phyloP scores from a whole-genome alignment of 2,329 filamentous ascomycete genomes.

The Colletotrichum gloeosporioides region DNA sequence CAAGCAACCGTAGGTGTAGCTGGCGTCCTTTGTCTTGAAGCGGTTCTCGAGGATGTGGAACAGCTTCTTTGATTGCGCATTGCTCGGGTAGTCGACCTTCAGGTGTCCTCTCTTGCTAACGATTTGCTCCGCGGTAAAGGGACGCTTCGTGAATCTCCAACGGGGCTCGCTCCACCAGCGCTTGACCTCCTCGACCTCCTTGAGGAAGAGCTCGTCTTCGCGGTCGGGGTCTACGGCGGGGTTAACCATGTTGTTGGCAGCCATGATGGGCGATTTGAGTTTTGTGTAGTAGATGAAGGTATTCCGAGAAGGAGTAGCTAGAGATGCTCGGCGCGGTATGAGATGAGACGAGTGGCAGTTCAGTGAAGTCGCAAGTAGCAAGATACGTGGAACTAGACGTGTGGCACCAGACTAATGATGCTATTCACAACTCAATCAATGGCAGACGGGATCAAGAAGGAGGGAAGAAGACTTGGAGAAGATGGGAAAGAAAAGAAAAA shows the following conservation, averaged over 20 bases:
- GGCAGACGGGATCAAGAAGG: conserved; percentile 3
- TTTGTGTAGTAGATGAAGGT: not conserved
- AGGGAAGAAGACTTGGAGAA: not conserved
- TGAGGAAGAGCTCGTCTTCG: conserved; percentile 73
- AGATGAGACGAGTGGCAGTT: not conserved
- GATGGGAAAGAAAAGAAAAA: conserved; percentile 21
- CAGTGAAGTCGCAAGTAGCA: not conserved
- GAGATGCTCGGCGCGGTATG: not conserved
- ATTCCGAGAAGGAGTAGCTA: not conserved
- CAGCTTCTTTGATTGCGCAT: conserved; percentile 88
- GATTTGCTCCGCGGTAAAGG: conserved; percentile 96
- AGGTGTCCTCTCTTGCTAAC: conserved; percentile 93
- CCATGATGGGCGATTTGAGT: conserved; percentile 49
- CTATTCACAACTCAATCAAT: conserved; percentile 16
- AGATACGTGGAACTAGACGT: not conserved
- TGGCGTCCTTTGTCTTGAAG: conserved; percentile 86
- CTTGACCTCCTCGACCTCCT: conserved; percentile 88
- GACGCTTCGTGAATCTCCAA: conserved; percentile 91
- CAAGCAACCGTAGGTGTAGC: conserved; percentile 95
- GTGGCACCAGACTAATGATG: conserved; percentile 5
- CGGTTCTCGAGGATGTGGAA: conserved; percentile 88
- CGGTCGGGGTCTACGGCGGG: conserved; percentile 58
- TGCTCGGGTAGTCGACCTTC: conserved; percentile 91
- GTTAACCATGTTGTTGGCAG: conserved; percentile 67
- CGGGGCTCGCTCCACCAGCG: conserved; percentile 92